These are phyloP conservation scores for Dactylellina parvicollis DNA, from an alignment of 2,329 filamentous ascomycete genomes.

Conservation along the genomic window DNA sequence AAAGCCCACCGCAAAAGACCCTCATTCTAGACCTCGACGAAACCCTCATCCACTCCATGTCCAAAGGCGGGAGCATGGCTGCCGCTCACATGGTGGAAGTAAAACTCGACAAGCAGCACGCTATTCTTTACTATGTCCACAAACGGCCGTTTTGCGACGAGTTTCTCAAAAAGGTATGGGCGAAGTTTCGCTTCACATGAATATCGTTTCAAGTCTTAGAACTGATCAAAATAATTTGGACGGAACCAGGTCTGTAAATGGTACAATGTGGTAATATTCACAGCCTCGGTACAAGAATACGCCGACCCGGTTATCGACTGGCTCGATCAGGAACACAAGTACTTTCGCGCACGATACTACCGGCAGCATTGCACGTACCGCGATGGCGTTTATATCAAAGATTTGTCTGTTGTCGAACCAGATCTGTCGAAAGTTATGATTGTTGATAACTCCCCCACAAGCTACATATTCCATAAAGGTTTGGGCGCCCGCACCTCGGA, in stretches of 20 bases:
- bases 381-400: conserved; percentile 97
- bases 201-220: background rate
- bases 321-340: conserved; percentile 96
- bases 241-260: conserved; percentile 80
- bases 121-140: conserved; percentile 98
- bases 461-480: conserved; percentile 99
- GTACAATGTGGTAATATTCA: conserved; percentile 98
- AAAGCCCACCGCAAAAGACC: conserved; percentile 92
- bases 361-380: conserved; percentile 95
- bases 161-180: conserved; percentile 79
- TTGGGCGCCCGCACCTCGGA: conserved; percentile 59
- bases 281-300: conserved; percentile 97
- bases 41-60: conserved; percentile 97
- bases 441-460: conserved; percentile 96
- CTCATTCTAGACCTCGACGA: conserved; percentile 95
- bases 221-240: conserved; percentile 4
- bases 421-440: conserved; percentile 99
- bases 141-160: conserved; percentile 97
- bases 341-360: conserved; percentile 92
- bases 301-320: conserved; percentile 98
- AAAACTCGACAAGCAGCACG: conserved; percentile 87
- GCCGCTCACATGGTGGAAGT: conserved; percentile 99
- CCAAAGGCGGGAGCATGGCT: conserved; percentile 93
- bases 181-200: conserved; percentile 56
- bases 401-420: conserved; percentile 92